Evolutionary conservation across 768 basidiomycete genomes (phyloP).

Genomic region (Jaapia argillacea): DNA sequence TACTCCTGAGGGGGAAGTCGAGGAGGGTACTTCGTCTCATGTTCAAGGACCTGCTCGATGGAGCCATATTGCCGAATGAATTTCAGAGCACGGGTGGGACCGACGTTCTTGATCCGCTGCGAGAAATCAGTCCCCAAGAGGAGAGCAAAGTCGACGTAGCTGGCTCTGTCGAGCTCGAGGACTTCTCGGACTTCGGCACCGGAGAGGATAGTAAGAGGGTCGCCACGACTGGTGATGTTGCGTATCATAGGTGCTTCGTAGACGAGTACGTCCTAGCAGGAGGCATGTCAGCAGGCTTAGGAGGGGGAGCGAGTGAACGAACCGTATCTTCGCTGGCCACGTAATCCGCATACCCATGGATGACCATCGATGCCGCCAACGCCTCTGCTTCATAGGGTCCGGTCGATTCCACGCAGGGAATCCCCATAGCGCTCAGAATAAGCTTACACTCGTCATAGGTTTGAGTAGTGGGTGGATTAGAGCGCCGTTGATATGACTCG

Average conservation of each 20-base stretch:
- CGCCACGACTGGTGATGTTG: conserved; percentile 52
- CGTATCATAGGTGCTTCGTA: conserved; percentile 79
- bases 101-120: conserved; percentile 72
- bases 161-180: conserved; percentile 43
- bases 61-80: conserved; percentile 61
- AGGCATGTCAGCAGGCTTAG: conserved; percentile 4
- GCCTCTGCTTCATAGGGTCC: conserved; percentile 82
- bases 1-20: conserved; percentile 40
- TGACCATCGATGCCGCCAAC: conserved; percentile 67
- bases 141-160: conserved; percentile 78
- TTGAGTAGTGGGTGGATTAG: conserved; percentile 44
- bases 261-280: conserved; percentile 60
- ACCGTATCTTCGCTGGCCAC: conserved; percentile 90
- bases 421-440: conserved; percentile 71
- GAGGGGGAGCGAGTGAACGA: conserved; percentile 11
- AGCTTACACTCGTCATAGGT: conserved; percentile 67
- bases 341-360: conserved; percentile 70
- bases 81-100: conserved; percentile 68
- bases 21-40: conserved; percentile 39
- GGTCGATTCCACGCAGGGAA: conserved; percentile 59
- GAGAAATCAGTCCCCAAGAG: conserved; percentile 90
- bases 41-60: conserved; percentile 61
- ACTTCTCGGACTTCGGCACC: conserved; percentile 50
- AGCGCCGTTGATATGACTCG: conserved; percentile 56
- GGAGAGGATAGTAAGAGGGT: conserved; percentile 53